These are phyloP conservation scores for Metschnikowia santaceciliae DNA, from an alignment of 805 yeast genomes.

Conservation along the genomic window DNA sequence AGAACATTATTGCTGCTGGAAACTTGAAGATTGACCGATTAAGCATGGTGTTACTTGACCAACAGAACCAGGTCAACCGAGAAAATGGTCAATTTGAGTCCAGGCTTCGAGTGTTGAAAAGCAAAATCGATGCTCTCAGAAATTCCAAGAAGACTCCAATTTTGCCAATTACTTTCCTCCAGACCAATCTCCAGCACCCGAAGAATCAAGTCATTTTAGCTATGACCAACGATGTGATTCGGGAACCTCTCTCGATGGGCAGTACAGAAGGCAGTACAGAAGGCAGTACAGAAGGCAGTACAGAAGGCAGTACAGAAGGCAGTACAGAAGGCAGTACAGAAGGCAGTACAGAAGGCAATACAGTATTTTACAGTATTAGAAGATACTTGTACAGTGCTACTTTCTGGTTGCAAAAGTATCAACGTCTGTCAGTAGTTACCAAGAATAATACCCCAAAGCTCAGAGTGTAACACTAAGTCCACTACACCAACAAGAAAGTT, in stretches of 20 bases:
- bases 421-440: too few species aligned
- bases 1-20: slow-evolving; percentile 54
- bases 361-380: too few species aligned
- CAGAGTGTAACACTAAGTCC: too few species aligned
- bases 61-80: slow-evolving; percentile 43
- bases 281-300: too few species aligned
- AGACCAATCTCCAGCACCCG: neutral
- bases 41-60: slow-evolving; percentile 47
- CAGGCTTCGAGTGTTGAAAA: slow-evolving; percentile 26
- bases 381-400: too few species aligned
- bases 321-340: too few species aligned
- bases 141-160: slow-evolving; percentile 12
- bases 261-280: too few species aligned
- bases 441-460: too few species aligned
- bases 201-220: neutral
- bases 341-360: too few species aligned
- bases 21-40: slow-evolving; percentile 53
- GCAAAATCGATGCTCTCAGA: slow-evolving; percentile 15
- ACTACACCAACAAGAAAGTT: too few species aligned
- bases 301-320: too few species aligned
- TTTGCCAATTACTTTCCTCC: neutral
- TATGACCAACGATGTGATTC: neutral
- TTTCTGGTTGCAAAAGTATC: too few species aligned
- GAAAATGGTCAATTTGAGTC: slow-evolving; percentile 50
- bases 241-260: slow-evolving; percentile 2